These are phyloP conservation scores for Xylariales sp. DNA, from an alignment of 2,329 filamentous ascomycete genomes.

Conservation along the genomic window DNA sequence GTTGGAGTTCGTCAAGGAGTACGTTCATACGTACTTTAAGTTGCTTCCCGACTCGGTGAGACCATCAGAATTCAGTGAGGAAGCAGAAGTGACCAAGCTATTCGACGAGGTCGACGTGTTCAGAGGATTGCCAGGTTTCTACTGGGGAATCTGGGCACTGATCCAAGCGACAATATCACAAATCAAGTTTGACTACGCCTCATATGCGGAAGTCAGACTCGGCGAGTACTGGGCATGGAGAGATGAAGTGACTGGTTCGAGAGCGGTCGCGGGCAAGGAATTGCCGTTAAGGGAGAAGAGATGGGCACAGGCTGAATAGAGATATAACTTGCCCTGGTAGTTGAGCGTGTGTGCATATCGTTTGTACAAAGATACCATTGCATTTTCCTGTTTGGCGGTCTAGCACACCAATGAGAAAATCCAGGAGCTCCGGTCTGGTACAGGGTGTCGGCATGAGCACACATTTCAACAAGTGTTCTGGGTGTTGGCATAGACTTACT, in stretches of 20 bases:
- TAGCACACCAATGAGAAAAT: no score
- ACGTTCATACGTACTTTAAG: constrained; percentile 69
- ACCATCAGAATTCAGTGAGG: constrained; percentile 36
- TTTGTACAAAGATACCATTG: constrained; percentile 7
- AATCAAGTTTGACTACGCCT: constrained; percentile 95
- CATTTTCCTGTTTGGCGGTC: no score
- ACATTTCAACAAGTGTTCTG: constrained; percentile 9
- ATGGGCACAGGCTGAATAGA: constrained; percentile 59
- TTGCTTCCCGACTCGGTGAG: constrained; percentile 36
- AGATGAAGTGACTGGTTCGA: constrained; percentile 62
- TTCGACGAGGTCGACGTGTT: constrained; percentile 80
- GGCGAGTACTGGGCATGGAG: constrained; percentile 95
- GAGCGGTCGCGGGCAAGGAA: constrained; percentile 38
- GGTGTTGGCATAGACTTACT: constrained; percentile 9
- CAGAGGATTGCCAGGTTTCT: constrained; percentile 84
- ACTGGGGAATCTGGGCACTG: constrained; percentile 90
- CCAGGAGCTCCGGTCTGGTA: no score
- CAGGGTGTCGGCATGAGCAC: constrained; percentile 8
- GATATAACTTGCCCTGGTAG: not conserved
- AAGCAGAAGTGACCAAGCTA: constrained; percentile 63
- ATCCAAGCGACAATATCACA: constrained; percentile 93
- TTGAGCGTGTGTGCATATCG: no score
- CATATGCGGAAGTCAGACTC: constrained; percentile 79
- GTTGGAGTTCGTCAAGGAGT: constrained; percentile 76
- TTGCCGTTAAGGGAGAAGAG: constrained; percentile 67